Percentiles rank a stretch among this genome's conserved stretches.
Conservation (phyloP, 73 alveolate species). For the Blepharisma japonicum region DNA sequence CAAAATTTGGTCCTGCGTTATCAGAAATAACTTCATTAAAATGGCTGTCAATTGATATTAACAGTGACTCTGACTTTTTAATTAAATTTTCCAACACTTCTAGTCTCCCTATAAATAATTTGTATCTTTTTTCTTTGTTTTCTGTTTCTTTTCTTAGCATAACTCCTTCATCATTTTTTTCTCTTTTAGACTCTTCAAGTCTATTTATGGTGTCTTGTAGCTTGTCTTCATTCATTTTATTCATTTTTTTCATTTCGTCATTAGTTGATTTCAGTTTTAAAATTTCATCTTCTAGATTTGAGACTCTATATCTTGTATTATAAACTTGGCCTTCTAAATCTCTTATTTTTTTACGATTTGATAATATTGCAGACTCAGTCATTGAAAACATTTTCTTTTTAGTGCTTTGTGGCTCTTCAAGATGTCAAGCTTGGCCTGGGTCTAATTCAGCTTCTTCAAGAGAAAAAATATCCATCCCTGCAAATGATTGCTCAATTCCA, state of each 20-base stretch:
- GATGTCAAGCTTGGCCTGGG: neutral
- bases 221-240: neutral
- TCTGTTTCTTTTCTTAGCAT: neutral
- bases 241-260: neutral
- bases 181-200: neutral
- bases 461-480: slow-evolving; percentile 7
- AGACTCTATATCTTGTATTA: neutral
- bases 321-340: slow-evolving; percentile 19
- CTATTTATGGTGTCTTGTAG: neutral
- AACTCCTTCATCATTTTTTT: neutral
- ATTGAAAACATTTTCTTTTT: neutral
- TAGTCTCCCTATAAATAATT: neutral
- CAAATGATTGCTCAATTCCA: slow-evolving; percentile 7
- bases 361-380: neutral
- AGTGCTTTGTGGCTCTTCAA: slow-evolving; percentile 12
- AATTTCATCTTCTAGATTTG: slow-evolving; percentile 1
- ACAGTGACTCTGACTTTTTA: neutral
- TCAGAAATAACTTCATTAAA: slow-evolving; percentile 5
- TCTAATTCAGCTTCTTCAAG: neutral
- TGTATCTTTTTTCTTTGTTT: neutral
- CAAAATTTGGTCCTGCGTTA: neutral
- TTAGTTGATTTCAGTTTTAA: neutral
- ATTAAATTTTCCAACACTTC: neutral
- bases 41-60: neutral
- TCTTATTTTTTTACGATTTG: slow-evolving; percentile 10